Evolutionary conservation across 768 basidiomycete species (phyloP).

Genomic region (Boletus sensibilis): DNA sequence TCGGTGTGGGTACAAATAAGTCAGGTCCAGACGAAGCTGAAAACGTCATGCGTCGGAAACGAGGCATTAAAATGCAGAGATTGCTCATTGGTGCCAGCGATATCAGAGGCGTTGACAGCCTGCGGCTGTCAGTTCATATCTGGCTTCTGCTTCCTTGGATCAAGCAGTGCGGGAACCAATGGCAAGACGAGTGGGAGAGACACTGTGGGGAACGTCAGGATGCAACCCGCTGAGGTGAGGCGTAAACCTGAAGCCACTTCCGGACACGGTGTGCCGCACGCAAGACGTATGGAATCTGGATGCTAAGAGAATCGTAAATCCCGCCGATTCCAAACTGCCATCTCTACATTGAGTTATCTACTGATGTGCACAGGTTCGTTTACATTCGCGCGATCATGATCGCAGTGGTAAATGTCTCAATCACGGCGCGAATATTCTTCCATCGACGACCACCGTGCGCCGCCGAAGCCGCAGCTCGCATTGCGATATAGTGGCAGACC

Average conservation of each 20-base stretch:
- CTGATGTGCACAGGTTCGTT: not conserved
- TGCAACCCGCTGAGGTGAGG: constrained; percentile 17
- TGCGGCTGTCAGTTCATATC: not conserved
- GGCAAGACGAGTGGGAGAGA: not conserved
- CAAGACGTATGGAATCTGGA: too few species aligned
- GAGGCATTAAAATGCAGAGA: too few species aligned
- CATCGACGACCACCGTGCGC: not conserved
- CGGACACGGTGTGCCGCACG: not conserved
- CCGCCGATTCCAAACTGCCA: not conserved
- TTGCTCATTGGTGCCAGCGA: too few species aligned
- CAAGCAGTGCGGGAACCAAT: not conserved
- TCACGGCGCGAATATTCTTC: not conserved
- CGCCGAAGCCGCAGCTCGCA: too few species aligned
- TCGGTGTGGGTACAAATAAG: too few species aligned
- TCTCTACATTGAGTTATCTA: not conserved
- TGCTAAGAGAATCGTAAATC: too few species aligned
- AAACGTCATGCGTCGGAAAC: too few species aligned
- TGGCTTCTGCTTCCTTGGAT: not conserved
- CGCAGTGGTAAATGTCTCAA: not conserved
- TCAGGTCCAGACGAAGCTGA: too few species aligned
- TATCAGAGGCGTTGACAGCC: too few species aligned
- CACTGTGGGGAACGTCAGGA: constrained; percentile 15
- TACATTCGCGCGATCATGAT: not conserved
- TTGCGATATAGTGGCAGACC: not conserved
- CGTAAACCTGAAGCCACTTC: constrained; percentile 20